phyloP scores from a whole-genome alignment of 2,329 filamentous ascomycete genomes.

The Grosmannia serpens region DNA sequence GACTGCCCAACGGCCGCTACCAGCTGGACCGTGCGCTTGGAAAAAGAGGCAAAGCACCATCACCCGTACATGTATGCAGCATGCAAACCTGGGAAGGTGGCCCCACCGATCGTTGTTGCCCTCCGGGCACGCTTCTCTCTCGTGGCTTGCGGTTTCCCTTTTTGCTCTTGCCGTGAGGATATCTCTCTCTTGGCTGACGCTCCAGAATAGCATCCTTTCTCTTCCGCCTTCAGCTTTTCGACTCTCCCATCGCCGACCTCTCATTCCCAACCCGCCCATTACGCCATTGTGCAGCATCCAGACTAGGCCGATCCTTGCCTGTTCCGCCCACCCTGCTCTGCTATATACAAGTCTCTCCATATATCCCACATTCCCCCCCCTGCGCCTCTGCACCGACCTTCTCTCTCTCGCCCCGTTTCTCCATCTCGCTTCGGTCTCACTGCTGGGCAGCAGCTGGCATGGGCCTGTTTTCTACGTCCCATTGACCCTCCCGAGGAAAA shows the following conservation, averaged over 20 bases:
- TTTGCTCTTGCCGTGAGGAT: background rate
- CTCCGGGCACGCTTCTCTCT: background rate
- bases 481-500: background rate
- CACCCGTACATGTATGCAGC: background rate
- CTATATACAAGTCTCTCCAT: background rate
- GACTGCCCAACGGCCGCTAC: background rate
- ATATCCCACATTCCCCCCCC: background rate
- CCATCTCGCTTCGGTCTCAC: background rate
- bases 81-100: background rate
- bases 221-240: background rate
- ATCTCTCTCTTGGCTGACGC: background rate
- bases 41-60: background rate
- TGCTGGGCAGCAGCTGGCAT: background rate
- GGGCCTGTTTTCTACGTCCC: background rate
- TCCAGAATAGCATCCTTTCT: background rate
- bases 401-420: background rate
- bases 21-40: background rate
- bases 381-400: background rate
- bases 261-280: background rate
- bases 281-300: conserved; percentile 1
- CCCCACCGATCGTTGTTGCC: background rate
- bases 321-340: background rate
- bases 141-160: background rate
- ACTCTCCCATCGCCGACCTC: background rate
- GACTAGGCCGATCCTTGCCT: background rate